Evolutionary conservation across 345 rosid species (phyloP).

Genomic region (Raphanus sativus): DNA sequence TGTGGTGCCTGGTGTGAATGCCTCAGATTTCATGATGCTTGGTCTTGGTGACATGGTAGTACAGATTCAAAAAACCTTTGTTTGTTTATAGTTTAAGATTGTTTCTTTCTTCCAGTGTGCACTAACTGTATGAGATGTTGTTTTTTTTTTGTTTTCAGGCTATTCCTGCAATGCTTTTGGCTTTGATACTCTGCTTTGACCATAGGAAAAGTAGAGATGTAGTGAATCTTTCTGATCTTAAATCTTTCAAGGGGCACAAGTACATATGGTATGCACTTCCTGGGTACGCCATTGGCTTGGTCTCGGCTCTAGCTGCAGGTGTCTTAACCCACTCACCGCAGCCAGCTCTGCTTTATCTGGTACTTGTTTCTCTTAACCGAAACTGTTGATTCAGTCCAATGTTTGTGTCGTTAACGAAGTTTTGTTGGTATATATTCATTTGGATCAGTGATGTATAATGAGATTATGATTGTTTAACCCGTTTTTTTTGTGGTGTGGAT

Average conservation of each 20-base stretch:
- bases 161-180: slow-evolving; percentile 92
- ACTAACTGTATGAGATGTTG: neutral
- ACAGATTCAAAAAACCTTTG: slow-evolving; percentile 20
- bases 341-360: slow-evolving; percentile 97
- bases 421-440: neutral
- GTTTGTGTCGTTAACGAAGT: neutral
- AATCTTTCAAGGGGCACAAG: slow-evolving; percentile 78
- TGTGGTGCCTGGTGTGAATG: slow-evolving; percentile 41
- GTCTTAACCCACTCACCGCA: slow-evolving; percentile 81
- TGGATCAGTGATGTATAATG: neutral
- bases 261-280: slow-evolving; percentile 76
- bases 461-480: neutral
- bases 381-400: slow-evolving; percentile 1
- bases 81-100: neutral
- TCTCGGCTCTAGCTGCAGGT: slow-evolving; percentile 81
- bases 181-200: slow-evolving; percentile 84
- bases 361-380: slow-evolving; percentile 17
- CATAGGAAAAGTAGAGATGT: slow-evolving; percentile 79
- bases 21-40: slow-evolving; percentile 92
- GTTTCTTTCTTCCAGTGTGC: neutral
- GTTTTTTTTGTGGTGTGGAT: neutral
- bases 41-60: slow-evolving; percentile 99
- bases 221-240: slow-evolving; percentile 60
- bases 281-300: slow-evolving; percentile 82
- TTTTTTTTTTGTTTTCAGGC: slow-evolving; percentile 52